These are phyloP conservation scores for Exophiala spinifera DNA, from an alignment of 2,329 filamentous ascomycete species.

Conservation along the genomic window DNA sequence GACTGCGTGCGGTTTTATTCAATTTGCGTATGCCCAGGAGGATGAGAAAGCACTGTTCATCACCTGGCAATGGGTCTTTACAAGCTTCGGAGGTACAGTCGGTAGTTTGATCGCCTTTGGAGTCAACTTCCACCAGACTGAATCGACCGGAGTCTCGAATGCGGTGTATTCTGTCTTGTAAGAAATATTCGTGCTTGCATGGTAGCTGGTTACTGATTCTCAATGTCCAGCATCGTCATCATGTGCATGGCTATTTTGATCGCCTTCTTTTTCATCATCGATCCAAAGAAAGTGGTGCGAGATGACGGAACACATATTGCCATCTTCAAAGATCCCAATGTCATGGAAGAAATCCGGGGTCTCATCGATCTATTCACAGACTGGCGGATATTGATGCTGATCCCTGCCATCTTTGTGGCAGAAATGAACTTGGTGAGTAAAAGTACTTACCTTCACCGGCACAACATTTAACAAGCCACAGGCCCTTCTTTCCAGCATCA, in stretches of 20 bases:
- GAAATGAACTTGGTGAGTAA: conserved; percentile 24
- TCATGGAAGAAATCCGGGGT: conserved; percentile 23
- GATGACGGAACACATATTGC: conserved; percentile 29
- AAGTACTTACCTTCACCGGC: neutral
- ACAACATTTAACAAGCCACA: neutral
- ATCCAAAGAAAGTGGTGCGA: conserved; percentile 24
- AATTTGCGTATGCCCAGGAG: conserved; percentile 24
- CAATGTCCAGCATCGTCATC: conserved; percentile 17
- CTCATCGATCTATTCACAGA: conserved; percentile 17
- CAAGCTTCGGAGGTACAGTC: conserved; percentile 17
- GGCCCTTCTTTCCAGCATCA: conserved; percentile 12
- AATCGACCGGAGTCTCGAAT: conserved; percentile 22
- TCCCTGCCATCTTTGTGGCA: conserved; percentile 20
- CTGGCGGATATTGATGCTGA: conserved; percentile 11
- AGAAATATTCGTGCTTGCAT: neutral
- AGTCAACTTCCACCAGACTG: conserved; percentile 21
- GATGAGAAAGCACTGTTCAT: conserved; percentile 24
- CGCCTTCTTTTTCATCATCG: conserved; percentile 14
- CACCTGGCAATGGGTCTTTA: conserved; percentile 24
- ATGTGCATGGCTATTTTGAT: conserved; percentile 21
- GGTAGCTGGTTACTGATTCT: neutral
- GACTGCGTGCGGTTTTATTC: conserved; percentile 21
- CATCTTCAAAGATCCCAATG: conserved; percentile 21
- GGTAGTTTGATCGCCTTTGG: conserved; percentile 26
- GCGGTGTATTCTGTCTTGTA: conserved; percentile 24